phyloP scores from a whole-genome alignment of 1,284 basidiomycete genomes.

The Tilletia setariae region DNA sequence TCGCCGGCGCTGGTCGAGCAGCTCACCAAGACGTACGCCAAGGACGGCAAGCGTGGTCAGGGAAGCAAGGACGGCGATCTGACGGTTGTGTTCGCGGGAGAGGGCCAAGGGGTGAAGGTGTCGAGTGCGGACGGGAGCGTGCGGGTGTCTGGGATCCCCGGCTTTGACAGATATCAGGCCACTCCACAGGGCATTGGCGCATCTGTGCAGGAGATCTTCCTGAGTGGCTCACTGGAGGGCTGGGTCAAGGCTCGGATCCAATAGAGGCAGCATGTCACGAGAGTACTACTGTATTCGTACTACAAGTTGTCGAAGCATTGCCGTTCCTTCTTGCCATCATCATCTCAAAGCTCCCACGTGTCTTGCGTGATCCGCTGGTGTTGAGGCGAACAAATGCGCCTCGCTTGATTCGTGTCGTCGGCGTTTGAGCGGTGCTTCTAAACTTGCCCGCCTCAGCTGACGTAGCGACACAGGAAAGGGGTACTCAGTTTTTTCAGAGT shows the following conservation, averaged over 20 bases:
- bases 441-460: no score
- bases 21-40: constrained; percentile 71
- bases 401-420: no score
- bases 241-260: constrained; percentile 46
- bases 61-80: constrained; percentile 40
- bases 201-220: constrained; percentile 52
- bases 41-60: constrained; percentile 68
- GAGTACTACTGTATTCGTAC: no score
- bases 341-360: no score
- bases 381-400: no score
- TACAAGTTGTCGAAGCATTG: no score
- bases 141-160: background rate
- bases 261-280: background rate
- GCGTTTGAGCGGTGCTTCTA: no score
- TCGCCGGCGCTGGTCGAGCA: constrained; percentile 83
- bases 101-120: constrained; percentile 1
- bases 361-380: no score
- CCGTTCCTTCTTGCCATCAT: no score
- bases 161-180: background rate
- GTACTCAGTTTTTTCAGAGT: no score
- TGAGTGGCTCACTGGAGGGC: constrained; percentile 48
- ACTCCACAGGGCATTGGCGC: constrained; percentile 43
- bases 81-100: constrained; percentile 36
- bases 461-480: no score
- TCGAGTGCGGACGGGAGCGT: constrained; percentile 12